phyloP scores from a whole-genome alignment of 352 stramenopile genomes.

The Phytophthora lateralis region DNA sequence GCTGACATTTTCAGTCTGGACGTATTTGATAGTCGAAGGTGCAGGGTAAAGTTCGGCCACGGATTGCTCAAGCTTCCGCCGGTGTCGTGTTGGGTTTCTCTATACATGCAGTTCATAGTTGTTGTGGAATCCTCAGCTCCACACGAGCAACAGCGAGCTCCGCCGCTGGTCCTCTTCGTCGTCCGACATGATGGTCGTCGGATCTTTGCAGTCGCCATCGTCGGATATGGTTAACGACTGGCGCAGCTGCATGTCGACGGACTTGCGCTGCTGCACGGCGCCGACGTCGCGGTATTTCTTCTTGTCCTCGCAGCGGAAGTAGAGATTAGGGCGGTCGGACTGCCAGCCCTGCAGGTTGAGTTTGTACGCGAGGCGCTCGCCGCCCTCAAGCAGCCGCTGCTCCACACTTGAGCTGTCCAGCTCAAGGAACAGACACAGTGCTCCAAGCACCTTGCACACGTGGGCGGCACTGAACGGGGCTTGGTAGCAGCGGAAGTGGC shows the following conservation, averaged over 20 bases:
- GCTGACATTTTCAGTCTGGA: conserved; percentile 9
- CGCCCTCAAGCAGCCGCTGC: conserved; percentile 25
- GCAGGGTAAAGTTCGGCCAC: neutral
- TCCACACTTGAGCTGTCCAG: conserved; percentile 33
- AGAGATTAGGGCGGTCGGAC: conserved; percentile 39
- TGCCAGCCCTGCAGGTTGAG: conserved; percentile 56
- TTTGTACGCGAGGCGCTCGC: conserved; percentile 31
- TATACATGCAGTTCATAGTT: conserved; percentile 27
- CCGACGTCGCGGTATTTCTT: conserved; percentile 21
- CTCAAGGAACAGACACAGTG: conserved; percentile 45
- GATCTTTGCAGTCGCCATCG: conserved; percentile 21
- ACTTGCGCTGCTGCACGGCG: conserved; percentile 23
- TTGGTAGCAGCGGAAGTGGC: conserved; percentile 38
- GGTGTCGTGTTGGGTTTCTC: conserved; percentile 7
- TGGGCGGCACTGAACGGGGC: conserved; percentile 11
- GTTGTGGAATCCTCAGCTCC: conserved; percentile 13
- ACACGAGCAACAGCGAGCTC: conserved; percentile 25
- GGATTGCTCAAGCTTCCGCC: neutral
- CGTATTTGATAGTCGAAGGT: conserved; percentile 13
- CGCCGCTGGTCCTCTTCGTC: conserved; percentile 22
- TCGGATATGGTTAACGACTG: conserved; percentile 21
- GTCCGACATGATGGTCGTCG: conserved; percentile 11
- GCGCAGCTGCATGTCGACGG: conserved; percentile 18
- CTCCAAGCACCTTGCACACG: conserved; percentile 47
- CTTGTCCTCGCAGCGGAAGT: conserved; percentile 34